phyloP scores from a whole-genome alignment of 371 early-diverging fungal species.

The Dinochytrium kinnereticum region DNA sequence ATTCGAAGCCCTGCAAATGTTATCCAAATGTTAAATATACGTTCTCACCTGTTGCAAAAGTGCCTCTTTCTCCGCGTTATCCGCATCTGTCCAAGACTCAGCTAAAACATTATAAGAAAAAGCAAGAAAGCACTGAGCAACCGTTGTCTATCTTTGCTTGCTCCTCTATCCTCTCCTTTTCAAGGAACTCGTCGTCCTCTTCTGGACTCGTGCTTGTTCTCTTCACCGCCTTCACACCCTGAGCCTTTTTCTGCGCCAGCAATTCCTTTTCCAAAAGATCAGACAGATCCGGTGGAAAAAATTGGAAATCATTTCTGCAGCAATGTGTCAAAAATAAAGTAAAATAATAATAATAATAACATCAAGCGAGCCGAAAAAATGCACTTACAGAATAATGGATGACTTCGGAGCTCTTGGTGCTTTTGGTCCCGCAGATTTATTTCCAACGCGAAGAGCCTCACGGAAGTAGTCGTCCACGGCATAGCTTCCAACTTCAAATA shows the following conservation, averaged over 20 bases:
- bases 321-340: not conserved
- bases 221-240: slow-evolving; percentile 21
- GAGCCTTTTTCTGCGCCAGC: slow-evolving; percentile 41
- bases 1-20: slow-evolving; percentile 68
- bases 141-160: slow-evolving; percentile 80
- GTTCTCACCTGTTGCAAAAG: slow-evolving; percentile 60
- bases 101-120: slow-evolving; percentile 52
- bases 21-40: no score
- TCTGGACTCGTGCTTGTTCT: slow-evolving; percentile 39
- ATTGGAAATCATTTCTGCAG: slow-evolving; percentile 84
- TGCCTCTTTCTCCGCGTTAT: slow-evolving; percentile 80
- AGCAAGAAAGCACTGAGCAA: not conserved
- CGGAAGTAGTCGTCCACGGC: slow-evolving; percentile 89
- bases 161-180: slow-evolving; percentile 75
- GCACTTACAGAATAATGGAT: slow-evolving; percentile 1
- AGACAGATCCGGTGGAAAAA: slow-evolving; percentile 81
- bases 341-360: not conserved
- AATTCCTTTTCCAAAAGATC: slow-evolving; percentile 85
- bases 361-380: not conserved
- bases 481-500: slow-evolving; percentile 61
- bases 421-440: slow-evolving; percentile 31
- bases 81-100: slow-evolving; percentile 89
- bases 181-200: slow-evolving; percentile 62
- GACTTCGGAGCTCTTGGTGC: slow-evolving; percentile 55
- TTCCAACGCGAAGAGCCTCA: slow-evolving; percentile 67